Conservation (phyloP, 1,284 basidiomycete genomes). For the Boletus mariae region DNA sequence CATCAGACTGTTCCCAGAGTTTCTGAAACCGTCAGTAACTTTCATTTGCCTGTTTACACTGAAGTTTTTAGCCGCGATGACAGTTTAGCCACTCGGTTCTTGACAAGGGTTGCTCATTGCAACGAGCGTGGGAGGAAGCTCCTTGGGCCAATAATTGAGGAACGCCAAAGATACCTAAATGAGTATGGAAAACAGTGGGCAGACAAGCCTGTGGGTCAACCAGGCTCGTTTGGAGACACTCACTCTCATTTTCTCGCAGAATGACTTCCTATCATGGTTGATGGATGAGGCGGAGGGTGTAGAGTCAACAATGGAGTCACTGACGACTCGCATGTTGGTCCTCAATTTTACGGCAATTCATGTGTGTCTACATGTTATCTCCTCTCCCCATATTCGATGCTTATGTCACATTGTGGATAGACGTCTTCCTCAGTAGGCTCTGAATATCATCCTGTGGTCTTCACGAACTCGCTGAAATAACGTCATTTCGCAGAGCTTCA, state of each 20-base stretch:
- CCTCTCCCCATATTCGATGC: not conserved
- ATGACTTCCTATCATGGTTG: constrained; percentile 45
- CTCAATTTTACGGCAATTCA: constrained; percentile 42
- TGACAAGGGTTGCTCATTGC: not conserved
- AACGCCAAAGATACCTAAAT: constrained; percentile 31
- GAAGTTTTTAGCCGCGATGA: not conserved
- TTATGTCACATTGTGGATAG: constrained; percentile 1
- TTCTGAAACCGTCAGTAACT: not conserved
- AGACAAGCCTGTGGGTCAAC: constrained; percentile 35
- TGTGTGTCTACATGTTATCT: not conserved
- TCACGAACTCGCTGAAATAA: not conserved
- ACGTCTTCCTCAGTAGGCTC: constrained; percentile 11
- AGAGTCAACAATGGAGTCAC: constrained; percentile 14
- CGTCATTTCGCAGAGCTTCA: constrained; percentile 23
- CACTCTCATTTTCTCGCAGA: constrained; percentile 21
- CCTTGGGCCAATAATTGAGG: constrained; percentile 36
- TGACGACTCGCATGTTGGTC: constrained; percentile 33
- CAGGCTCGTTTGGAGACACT: not conserved
- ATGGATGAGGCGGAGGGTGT: constrained; percentile 36
- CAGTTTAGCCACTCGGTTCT: constrained; percentile 3
- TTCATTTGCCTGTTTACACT: not conserved
- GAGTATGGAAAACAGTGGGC: constrained; percentile 37
- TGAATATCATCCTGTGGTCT: too few relatives aligned
- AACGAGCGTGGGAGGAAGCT: constrained; percentile 20
- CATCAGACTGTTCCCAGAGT: not conserved